Evolutionary conservation across 148 eudicot genomes (phyloP).

Genomic region (Fagopyrum esculentum): DNA sequence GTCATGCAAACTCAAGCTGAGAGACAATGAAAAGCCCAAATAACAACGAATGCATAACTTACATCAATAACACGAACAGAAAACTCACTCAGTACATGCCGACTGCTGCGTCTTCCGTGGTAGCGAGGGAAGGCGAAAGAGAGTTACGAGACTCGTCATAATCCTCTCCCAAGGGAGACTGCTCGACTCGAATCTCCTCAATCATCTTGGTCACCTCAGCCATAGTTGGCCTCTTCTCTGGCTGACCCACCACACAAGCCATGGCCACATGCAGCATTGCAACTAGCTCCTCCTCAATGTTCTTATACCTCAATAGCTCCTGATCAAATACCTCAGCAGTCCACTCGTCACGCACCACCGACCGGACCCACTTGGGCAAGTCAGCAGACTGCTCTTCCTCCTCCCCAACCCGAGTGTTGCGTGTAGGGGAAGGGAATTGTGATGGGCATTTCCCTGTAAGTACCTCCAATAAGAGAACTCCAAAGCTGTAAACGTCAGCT

Average conservation of each 20-base stretch:
- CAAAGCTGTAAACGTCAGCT: constrained; percentile 88
- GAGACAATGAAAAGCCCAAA: not conserved
- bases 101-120: constrained; percentile 49
- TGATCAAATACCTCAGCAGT: constrained; percentile 89
- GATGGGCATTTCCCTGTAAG: constrained; percentile 75
- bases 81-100: not conserved
- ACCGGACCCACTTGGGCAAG: constrained; percentile 80
- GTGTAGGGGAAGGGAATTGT: constrained; percentile 38
- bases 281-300: constrained; percentile 89
- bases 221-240: constrained; percentile 90
- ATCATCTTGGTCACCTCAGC: constrained; percentile 70
- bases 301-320: constrained; percentile 85
- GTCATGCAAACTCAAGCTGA: constrained; percentile 9
- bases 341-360: constrained; percentile 94
- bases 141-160: constrained; percentile 88
- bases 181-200: constrained; percentile 88
- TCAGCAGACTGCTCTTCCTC: constrained; percentile 40
- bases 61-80: not conserved
- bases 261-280: constrained; percentile 84
- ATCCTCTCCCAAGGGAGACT: constrained; percentile 81
- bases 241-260: constrained; percentile 68
- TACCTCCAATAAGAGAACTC: constrained; percentile 66
- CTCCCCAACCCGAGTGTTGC: constrained; percentile 19
- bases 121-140: constrained; percentile 66
- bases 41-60: not conserved